phyloP scores from a whole-genome alignment of 345 rosid genomes.

The Euphorbia lathyris region DNA sequence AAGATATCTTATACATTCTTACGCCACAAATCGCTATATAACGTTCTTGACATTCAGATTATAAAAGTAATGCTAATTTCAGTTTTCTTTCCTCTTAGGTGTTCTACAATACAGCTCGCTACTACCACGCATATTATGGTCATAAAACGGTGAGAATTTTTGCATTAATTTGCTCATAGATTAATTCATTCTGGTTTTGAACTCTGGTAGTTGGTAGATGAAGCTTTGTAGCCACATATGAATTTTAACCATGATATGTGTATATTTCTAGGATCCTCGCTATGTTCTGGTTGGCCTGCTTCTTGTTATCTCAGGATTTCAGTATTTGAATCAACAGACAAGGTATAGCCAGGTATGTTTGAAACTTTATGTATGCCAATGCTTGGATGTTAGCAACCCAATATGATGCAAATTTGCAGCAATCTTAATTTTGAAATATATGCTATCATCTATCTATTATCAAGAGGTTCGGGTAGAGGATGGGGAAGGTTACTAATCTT shows the following conservation, averaged over 20 bases:
- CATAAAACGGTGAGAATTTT: conserved; percentile 75
- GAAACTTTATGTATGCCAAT: conserved; percentile 6
- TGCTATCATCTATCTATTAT: no score
- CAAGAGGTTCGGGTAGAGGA: no score
- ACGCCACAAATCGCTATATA: background rate
- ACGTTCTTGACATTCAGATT: background rate
- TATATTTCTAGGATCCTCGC: conserved; percentile 73
- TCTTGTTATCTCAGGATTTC: conserved; percentile 79
- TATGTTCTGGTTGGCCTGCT: conserved; percentile 85
- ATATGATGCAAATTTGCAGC: background rate
- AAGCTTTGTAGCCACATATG: background rate
- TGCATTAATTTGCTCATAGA: background rate
- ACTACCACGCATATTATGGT: conserved; percentile 88
- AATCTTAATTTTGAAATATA: background rate
- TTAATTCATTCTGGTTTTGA: conserved; percentile 9
- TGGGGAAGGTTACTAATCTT: no score
- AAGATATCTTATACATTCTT: background rate
- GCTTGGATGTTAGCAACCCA: background rate
- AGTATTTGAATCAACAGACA: conserved; percentile 72
- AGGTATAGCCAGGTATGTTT: conserved; percentile 75
- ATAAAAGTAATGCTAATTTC: background rate
- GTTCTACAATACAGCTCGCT: conserved; percentile 88
- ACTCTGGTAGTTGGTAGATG: background rate
- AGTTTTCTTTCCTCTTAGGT: conserved; percentile 40
- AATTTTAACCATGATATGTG: conserved; percentile 3